Percentiles rank a stretch among this genome's conserved stretches.
phyloP scores from a whole-genome alignment of 257 asterid species.

The Forsythia viridissima region DNA sequence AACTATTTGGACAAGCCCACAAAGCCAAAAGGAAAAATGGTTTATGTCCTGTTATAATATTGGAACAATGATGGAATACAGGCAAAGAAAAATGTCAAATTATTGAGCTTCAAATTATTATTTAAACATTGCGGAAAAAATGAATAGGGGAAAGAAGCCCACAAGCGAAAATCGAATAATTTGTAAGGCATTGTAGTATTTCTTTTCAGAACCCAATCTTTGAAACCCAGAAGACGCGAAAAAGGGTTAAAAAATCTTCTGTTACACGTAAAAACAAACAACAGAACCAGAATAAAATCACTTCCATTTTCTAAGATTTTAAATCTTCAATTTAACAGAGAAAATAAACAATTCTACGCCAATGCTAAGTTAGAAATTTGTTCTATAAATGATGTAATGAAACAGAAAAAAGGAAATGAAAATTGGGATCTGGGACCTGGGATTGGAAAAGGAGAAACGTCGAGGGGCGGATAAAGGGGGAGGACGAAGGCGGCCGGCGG shows the following conservation, averaged over 20 bases:
- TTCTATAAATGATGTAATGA: not conserved
- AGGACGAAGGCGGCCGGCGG: slow-evolving; percentile 48
- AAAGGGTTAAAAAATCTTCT: not conserved
- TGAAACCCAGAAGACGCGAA: not conserved
- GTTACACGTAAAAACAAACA: too few relatives aligned
- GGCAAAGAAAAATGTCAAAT: slow-evolving; percentile 2
- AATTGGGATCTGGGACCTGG: slow-evolving; percentile 50
- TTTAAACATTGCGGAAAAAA: not conserved
- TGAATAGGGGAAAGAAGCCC: not conserved
- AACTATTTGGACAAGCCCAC: not conserved
- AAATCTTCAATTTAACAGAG: not conserved
- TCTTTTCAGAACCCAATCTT: not conserved
- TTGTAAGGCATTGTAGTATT: not conserved
- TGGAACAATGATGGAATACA: not conserved
- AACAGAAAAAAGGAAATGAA: not conserved
- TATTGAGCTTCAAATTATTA: not conserved
- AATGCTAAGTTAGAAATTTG: not conserved
- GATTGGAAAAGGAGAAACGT: slow-evolving; percentile 71
- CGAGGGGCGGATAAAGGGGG: slow-evolving; percentile 60
- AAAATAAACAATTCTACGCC: not conserved
- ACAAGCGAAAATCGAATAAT: not conserved
- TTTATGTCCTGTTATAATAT: not conserved
- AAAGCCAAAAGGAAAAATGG: slow-evolving; percentile 3
- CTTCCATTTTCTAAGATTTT: not conserved
- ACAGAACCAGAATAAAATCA: not conserved